These are phyloP conservation scores for Teunomyces lycoperdinae DNA, from an alignment of 805 yeast species.

Conservation along the genomic window DNA sequence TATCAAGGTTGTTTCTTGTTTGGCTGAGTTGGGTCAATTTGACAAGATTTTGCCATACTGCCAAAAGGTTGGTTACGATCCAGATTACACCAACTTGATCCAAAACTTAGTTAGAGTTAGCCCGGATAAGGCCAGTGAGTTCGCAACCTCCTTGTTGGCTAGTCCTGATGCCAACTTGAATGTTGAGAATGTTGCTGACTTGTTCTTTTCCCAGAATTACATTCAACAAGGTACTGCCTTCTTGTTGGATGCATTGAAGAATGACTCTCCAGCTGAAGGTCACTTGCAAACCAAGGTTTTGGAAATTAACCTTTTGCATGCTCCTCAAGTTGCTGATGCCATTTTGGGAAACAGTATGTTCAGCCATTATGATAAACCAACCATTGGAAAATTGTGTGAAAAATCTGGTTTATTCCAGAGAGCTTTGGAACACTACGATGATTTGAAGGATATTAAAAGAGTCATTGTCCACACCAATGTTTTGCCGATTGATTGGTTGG, in stretches of 20 bases:
- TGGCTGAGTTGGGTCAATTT: slow-evolving; percentile 95
- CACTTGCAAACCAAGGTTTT: slow-evolving; percentile 91
- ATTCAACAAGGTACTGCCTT: slow-evolving; percentile 98
- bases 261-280: slow-evolving; percentile 91
- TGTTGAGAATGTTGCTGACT: slow-evolving; percentile 84
- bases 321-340: slow-evolving; percentile 99
- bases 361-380: slow-evolving; percentile 90
- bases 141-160: slow-evolving; percentile 80
- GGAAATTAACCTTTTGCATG: slow-evolving; percentile 89
- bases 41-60: slow-evolving; percentile 95
- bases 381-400: slow-evolving; percentile 89
- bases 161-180: slow-evolving; percentile 61
- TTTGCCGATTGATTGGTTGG: slow-evolving; percentile 91
- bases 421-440: slow-evolving; percentile 94
- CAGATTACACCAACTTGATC: slow-evolving; percentile 85
- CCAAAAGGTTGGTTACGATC: slow-evolving; percentile 81
- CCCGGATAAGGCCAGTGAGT: slow-evolving; percentile 98
- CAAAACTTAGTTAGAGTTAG: slow-evolving; percentile 88
- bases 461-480: slow-evolving; percentile 84
- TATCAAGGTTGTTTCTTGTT: slow-evolving; percentile 82
- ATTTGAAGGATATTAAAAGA: slow-evolving; percentile 91
- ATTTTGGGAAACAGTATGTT: slow-evolving; percentile 94
- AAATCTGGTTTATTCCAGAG: slow-evolving; percentile 95
- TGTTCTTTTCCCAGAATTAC: slow-evolving; percentile 89
- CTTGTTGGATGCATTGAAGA: slow-evolving; percentile 90